Evolutionary conservation across 169 alveolate species (phyloP).

Genomic region (Cytauxzoon felis): DNA sequence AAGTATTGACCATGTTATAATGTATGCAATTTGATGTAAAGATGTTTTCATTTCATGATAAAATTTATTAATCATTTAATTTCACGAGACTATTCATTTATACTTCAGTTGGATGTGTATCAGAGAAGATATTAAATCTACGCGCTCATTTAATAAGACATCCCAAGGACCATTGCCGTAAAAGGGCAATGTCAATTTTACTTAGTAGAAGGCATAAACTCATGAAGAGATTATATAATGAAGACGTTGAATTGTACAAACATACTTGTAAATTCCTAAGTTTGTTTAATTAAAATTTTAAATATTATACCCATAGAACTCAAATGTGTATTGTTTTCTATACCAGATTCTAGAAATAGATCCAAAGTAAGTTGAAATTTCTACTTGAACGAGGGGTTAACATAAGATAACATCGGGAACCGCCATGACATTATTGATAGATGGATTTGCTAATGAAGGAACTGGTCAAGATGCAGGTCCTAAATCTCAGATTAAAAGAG

Average conservation of each 20-base stretch:
- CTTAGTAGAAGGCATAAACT: slow-evolving; percentile 75
- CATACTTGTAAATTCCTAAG: slow-evolving; percentile 74
- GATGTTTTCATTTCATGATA: neutral
- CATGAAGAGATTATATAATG: slow-evolving; percentile 78
- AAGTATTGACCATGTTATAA: neutral
- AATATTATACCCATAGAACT: slow-evolving; percentile 61
- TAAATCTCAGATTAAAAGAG: too few relatives aligned
- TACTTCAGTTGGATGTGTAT: slow-evolving; percentile 73
- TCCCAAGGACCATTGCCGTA: slow-evolving; percentile 76
- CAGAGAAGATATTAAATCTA: slow-evolving; percentile 79
- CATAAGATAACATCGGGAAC: too few relatives aligned
- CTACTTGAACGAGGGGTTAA: too few relatives aligned
- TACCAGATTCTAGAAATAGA: slow-evolving; percentile 83
- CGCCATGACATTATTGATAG: too few relatives aligned
- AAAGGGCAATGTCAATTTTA: slow-evolving; percentile 77
- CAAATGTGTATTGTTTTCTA: slow-evolving; percentile 78
- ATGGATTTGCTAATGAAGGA: too few relatives aligned
- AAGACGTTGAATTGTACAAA: slow-evolving; percentile 75
- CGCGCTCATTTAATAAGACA: slow-evolving; percentile 76
- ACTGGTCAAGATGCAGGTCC: too few relatives aligned
- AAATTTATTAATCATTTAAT: neutral
- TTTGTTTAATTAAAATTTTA: slow-evolving; percentile 20
- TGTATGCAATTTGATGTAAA: neutral
- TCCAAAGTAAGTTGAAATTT: slow-evolving; percentile 51
- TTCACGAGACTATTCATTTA: neutral